Base-by-base conservation (phyloP, 768 basidiomycete species). In the Tricholoma flavovirens region DNA sequence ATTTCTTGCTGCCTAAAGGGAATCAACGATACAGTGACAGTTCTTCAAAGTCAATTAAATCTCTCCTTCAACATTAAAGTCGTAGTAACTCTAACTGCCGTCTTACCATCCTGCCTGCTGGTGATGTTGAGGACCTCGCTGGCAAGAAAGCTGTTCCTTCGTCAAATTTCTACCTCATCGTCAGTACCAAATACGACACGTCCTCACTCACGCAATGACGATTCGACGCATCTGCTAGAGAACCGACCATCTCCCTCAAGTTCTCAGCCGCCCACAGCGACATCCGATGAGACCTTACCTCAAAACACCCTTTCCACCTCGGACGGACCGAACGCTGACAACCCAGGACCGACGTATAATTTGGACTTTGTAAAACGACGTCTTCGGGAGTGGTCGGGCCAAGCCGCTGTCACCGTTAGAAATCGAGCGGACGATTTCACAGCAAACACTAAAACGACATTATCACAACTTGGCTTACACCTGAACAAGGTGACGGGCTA, bases 401-500 rank as follows among this genome's bases (percentile, higher is more conserved):
- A 72, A 35, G 71, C 76, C 24, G 70, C 74, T 5, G 67, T 76
- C 51, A 68, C 69, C 24, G 68, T 86, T 54, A 81, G 85, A 48
- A 73, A 72, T 56, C 77, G 76, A 40, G 76, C 83, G 42, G 84
- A 88, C 66, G 74, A 70, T 42, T 79, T 88, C 60, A 84, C 88
- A 0, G 71, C 73, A 8, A 69, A 67, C 5, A 79, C 89, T 2
- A 79, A 80, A 59, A 71, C 74, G 6, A 83, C 79, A 4, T 83
- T 96, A 62, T 84, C 86, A 42, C 78, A 84, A 62, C 77, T 96
- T 2, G 94, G 93, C 10, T 73, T 78, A 22, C 82, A 89, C 64
- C 73, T 98, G 56, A 98, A 95, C 66, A 84, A 82, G 57, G 83
- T 90, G 19, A 94, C 95, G 8, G 97, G 97, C 0, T 99, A 99